Percentiles rank a stretch among this genome's conserved stretches.
Conservation (phyloP, 139 green algal genomes). For the Ettlia oleoabundans region DNA sequence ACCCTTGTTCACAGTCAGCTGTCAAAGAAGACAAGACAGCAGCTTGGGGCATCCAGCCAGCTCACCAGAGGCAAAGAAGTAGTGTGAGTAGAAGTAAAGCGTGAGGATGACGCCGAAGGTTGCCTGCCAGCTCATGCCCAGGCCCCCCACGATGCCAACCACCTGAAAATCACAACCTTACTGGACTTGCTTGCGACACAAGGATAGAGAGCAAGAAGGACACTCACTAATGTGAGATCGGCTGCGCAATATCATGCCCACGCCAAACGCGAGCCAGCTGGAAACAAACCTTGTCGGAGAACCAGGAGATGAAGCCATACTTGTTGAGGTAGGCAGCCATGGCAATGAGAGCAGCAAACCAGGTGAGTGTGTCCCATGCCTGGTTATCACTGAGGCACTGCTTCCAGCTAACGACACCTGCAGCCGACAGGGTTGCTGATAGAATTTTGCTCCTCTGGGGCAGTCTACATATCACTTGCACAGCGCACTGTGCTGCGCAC, state of each 20-base stretch:
- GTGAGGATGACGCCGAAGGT: slow-evolving; percentile 90
- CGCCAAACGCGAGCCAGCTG: background rate
- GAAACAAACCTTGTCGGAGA: slow-evolving; percentile 72
- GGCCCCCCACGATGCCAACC: slow-evolving; percentile 77
- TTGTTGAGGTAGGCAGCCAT: slow-evolving; percentile 99
- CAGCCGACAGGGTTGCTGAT: too few species aligned
- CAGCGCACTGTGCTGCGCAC: too few species aligned
- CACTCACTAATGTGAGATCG: too few species aligned
- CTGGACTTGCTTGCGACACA: background rate
- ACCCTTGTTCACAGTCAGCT: too few species aligned
- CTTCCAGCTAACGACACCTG: slow-evolving; percentile 80
- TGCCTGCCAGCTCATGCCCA: slow-evolving; percentile 95
- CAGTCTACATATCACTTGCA: too few species aligned
- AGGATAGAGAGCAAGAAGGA: too few species aligned
- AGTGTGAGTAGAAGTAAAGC: slow-evolving; percentile 99
- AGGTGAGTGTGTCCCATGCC: slow-evolving; percentile 99
- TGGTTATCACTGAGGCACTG: slow-evolving; percentile 67
- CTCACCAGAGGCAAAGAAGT: slow-evolving; percentile 93
- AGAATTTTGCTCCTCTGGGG: too few species aligned
- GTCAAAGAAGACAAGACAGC: too few species aligned
- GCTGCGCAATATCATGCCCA: background rate
- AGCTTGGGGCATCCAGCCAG: too few species aligned
- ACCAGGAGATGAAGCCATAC: slow-evolving; percentile 97
- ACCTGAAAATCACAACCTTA: slow-evolving; percentile 44
- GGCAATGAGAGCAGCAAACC: slow-evolving; percentile 99